Base-by-base conservation (phyloP, 495 filamentous ascomycete genomes). In the Cenococcum geophilum region DNA sequence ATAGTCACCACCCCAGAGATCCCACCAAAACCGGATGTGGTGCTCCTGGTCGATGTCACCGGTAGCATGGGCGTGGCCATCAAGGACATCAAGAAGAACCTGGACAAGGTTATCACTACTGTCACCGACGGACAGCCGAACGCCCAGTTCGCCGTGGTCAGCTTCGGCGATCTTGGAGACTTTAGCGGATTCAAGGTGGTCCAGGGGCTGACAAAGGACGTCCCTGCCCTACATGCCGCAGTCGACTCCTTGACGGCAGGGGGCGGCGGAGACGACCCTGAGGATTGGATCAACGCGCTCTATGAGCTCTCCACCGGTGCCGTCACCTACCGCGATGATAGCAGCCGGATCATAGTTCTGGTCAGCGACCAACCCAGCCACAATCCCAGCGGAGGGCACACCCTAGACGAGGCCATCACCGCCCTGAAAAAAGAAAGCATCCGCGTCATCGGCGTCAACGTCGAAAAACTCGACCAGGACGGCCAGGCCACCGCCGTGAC, bases 291-390 rank as follows among this genome's bases (percentile, higher is more conserved):
- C 56, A 59, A 59, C 56, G 56, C 56, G 5, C 56, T 59, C 56
- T 59, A 8, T 55, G 6, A 59, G 56, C 5, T 59, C 56, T 59
- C 56, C 56, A 59, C 56, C 42, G 56, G 56, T 55, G 56, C 56
- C 56, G 21, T 59, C 43, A 59, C 56, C 43, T 59, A 58, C 56
- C 56, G 56, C 56, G 56, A 5, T 14, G 56, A 40, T 55, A 59
- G 56, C 23, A 59, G 56, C 56, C 56, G 56, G 56, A 59, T 59
- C 43, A 55, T 59, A 55, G 56, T 59, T 55, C 56, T 59, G 48
- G 43, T 59, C 20, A 55, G 56, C 65, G 42, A 60, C 66, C 18
- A 16, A 34, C 10, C 48, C 57, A 25, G 40, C 62, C 9, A 32
- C 60, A 8, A 47, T 36, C 16, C 56, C 18, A n/a, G 25, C 54